Base-by-base conservation (phyloP, 1,284 basidiomycete genomes). In the Taiwanofungus camphoratus region DNA sequence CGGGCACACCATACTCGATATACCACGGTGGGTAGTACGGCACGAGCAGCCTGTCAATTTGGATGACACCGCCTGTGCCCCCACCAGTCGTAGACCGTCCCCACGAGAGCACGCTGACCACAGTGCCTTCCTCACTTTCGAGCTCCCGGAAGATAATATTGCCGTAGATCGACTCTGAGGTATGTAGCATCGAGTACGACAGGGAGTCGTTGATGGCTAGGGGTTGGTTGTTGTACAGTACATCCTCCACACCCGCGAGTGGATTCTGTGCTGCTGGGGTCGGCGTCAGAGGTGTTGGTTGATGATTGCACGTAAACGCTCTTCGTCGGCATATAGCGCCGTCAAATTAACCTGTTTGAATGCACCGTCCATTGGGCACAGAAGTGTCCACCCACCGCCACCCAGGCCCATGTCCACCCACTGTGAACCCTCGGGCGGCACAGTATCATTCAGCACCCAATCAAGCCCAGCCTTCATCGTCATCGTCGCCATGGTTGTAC, bases 291-390 rank as follows among this genome's bases (percentile, higher is more conserved):
- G 77, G 64, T 99, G 95, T 55, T 97, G 89, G 46, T 79, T 74
- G 43, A 98, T 83, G 16, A 98, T 81, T 3, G 69, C 68, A 31
- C 74, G 71, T 23, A 98, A 72, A 1, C 63, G 64, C 2, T 77
- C 70, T 4, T 66, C 54, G 58, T 92, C 75, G 21, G 75, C 70
- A 48, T 86, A 82, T 43, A 97, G 74, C 46, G 72, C 66, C 0
- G 92, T 92, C 38, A 98, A 65, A 63, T 99, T 95, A 57, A 89
- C 66, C n/a, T 76, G 69, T 52, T 92, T 86, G 71, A 98, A 96
- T 0, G 95, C 93, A 46, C 86, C 82, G 58, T 99, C 96, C 1
- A 81, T 83, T 1, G 96, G 96, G 52, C 88, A 90, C 4, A 99
- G 73, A 1, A 99, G 62, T 1, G 90, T 93, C 87, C 86, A 87